Conservation (phyloP, 805 yeast genomes). For the Starmerella roubikii region DNA sequence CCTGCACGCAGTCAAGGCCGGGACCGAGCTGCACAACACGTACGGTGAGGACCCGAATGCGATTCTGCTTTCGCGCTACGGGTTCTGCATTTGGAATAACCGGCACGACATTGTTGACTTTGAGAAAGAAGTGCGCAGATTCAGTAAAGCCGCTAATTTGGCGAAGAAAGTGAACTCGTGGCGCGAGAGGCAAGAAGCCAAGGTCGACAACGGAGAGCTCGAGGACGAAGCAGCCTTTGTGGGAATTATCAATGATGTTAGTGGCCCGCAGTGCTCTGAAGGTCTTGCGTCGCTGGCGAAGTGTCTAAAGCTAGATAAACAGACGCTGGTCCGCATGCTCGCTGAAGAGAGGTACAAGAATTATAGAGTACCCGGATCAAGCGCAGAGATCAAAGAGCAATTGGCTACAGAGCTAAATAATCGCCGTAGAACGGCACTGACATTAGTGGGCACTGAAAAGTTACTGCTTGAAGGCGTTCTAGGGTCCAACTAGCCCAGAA, state of each 20-base stretch:
- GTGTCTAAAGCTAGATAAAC: not conserved
- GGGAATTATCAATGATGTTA: not conserved
- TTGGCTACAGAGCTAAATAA: not conserved
- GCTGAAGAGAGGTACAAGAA: conserved; percentile 7
- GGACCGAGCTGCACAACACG: conserved; percentile 62
- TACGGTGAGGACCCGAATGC: conserved; percentile 66
- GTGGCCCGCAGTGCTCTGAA: conserved; percentile 10
- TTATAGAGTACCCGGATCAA: not conserved
- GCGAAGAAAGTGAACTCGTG: conserved; percentile 4
- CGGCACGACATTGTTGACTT: conserved; percentile 44
- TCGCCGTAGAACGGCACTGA: conserved; percentile 15
- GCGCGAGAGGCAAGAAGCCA: conserved; percentile 6
- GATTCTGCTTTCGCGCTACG: conserved; percentile 58
- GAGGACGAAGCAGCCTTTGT: not conserved
- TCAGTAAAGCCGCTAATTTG: conserved; percentile 1
- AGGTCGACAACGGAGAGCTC: conserved; percentile 3
- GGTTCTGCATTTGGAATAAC: conserved; percentile 50
- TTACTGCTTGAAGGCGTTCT: conserved; percentile 19
- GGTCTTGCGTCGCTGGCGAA: conserved; percentile 1
- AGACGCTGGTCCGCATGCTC: conserved; percentile 17
- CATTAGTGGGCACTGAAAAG: conserved; percentile 25
- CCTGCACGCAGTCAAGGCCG: conserved; percentile 31
- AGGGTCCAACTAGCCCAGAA: too few species aligned
- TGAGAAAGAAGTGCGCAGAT: conserved; percentile 39
- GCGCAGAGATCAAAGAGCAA: conserved; percentile 3